Evolutionary conservation across 169 alveolate species (phyloP).

Genomic region (Toxoplasma gondii): DNA sequence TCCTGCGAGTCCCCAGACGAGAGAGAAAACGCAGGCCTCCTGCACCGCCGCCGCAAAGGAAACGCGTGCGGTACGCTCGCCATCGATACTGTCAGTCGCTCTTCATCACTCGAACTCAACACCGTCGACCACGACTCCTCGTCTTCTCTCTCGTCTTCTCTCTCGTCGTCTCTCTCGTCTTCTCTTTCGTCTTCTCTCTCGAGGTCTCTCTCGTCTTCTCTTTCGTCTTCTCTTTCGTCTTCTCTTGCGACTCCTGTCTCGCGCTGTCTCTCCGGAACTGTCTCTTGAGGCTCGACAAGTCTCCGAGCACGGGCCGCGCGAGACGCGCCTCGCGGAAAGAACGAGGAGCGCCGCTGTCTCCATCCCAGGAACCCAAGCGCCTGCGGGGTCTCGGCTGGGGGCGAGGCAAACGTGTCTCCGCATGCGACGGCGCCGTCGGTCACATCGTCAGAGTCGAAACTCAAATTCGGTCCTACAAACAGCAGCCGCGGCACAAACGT

Average conservation of each 20-base stretch:
- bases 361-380: background rate
- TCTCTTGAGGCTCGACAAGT: background rate
- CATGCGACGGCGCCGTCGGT: background rate
- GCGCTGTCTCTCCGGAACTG: background rate
- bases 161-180: background rate
- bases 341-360: background rate
- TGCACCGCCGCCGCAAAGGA: background rate
- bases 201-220: background rate
- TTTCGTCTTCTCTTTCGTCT: background rate
- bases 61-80: background rate
- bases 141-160: background rate
- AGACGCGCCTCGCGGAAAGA: background rate
- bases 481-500: background rate
- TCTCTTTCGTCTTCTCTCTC: background rate
- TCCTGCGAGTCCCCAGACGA: background rate
- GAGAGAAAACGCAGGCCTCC: background rate
- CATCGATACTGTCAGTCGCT: background rate
- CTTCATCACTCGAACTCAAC: background rate
- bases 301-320: background rate
- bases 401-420: background rate
- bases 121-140: background rate
- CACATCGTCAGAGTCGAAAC: background rate
- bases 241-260: too few species aligned
- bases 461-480: background rate
- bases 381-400: background rate